Evolutionary conservation across 208 protist species (phyloP).

Genomic region (Zelonia costaricensis): DNA sequence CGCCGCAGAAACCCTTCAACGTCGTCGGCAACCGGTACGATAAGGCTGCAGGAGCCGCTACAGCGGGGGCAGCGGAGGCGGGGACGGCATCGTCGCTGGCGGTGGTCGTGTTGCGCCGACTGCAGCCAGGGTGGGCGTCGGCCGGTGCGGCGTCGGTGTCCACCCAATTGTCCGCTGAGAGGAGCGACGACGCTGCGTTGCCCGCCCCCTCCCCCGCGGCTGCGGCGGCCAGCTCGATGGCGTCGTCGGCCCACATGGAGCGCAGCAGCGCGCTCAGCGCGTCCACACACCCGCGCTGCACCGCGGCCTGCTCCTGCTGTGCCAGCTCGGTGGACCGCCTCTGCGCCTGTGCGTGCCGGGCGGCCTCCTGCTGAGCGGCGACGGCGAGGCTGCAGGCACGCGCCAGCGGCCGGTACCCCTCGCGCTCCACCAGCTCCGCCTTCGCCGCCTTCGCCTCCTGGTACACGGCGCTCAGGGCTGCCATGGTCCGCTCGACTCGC

Average conservation of each 20-base stretch:
- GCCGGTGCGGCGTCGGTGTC: too few species aligned
- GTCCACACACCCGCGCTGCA: conserved; percentile 20
- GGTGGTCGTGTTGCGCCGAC: too few species aligned
- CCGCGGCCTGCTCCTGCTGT: conserved; percentile 23
- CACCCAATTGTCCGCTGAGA: too few species aligned
- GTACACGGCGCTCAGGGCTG: conserved; percentile 31
- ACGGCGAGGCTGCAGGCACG: neutral
- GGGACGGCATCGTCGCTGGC: neutral
- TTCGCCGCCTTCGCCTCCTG: conserved; percentile 32
- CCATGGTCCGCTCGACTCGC: conserved; percentile 37
- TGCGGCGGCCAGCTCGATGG: conserved; percentile 3
- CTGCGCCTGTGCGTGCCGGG: conserved; percentile 26
- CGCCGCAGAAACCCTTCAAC: conserved; percentile 22
- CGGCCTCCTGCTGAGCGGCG: conserved; percentile 15
- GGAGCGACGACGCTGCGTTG: too few species aligned
- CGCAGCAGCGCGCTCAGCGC: conserved; percentile 35
- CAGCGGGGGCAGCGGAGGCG: neutral
- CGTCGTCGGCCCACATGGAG: conserved; percentile 43
- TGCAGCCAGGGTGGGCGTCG: too few species aligned
- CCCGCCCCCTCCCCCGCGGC: neutral
- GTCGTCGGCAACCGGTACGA: conserved; percentile 26
- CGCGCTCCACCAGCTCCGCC: conserved; percentile 31
- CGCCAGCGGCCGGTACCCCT: conserved; percentile 24
- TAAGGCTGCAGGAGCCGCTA: neutral
- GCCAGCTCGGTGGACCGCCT: conserved; percentile 27